A percentile compares a stretch with the other conserved stretches of the same genome.
These are phyloP conservation scores for Aspergillus aculeatus DNA, from an alignment of 2,329 filamentous ascomycete genomes.

Conservation along the genomic window DNA sequence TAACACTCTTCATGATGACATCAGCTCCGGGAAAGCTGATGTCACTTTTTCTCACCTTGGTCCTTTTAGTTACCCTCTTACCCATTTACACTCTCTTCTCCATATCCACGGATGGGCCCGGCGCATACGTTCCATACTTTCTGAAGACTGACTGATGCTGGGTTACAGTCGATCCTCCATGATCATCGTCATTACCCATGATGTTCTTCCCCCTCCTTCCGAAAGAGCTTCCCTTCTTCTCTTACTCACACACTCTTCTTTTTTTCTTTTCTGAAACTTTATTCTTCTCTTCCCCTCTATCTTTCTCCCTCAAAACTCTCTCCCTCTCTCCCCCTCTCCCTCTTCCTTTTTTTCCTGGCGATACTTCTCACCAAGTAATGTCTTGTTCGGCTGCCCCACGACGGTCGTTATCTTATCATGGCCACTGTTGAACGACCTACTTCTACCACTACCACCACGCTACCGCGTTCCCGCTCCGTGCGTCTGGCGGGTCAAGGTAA, in stretches of 20 bases:
- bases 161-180: neutral
- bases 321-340: neutral
- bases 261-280: neutral
- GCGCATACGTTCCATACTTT: neutral
- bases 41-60: neutral
- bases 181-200: neutral
- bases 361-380: neutral
- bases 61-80: neutral
- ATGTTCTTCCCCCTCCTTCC: neutral
- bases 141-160: neutral
- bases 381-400: neutral
- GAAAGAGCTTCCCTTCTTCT: neutral
- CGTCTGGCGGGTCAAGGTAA: constrained; percentile 37
- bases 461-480: constrained; percentile 24
- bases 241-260: neutral
- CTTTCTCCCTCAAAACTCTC: neutral
- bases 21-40: neutral
- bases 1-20: neutral
- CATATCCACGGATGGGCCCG: neutral
- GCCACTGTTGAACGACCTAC: constrained; percentile 32
- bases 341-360: neutral
- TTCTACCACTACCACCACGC: constrained; percentile 11
- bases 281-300: neutral
- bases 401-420: constrained; percentile 24
- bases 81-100: neutral